Evolutionary conservation across 164 flowering plant genomes (phyloP), one percentile per base, ranked within the genome.

Genomic region (Tetracentron sinense): DNA sequence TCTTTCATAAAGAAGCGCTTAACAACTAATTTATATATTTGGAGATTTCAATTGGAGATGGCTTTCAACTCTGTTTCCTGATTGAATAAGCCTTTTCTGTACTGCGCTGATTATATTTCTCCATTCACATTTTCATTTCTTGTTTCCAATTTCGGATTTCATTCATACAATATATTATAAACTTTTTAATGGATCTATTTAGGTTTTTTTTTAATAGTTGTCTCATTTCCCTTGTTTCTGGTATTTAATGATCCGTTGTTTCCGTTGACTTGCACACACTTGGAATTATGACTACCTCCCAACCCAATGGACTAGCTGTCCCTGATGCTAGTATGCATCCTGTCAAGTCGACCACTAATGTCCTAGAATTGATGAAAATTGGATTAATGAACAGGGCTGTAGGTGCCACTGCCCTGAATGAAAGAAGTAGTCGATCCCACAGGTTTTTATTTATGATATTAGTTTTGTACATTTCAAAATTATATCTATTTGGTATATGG

Each of bases 361-460:
- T 84, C 7, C 33, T 84, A 15, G 84, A 82, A 44, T 69, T 82
- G 56, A 82, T 84, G 84, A 70, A 75, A n/a, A 72, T 80, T 67
- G 99, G 99, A 31, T 65, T 78, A 33, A 78, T 72, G 81, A 95
- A 95, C 54, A 74, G 97, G 58, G 93, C 97, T 69, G 87, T 86
- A 42, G 92, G 97, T 74, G 85, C 97, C 50, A 95, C 99, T 30
- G 99, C 97, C 53, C 66, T 92, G 15, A 95, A 95, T 76, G 92
- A 86, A 75, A 85, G 99, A 80, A 95, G 97, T 65, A 95, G 99
- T 63, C 81, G 97, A 61, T 95, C 99, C 16, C 99, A 95, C 75
- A 92, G 97, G 99, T 90, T 71, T 38, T 57, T 57, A 23, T 56
- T 61, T 17, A 4, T 52, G 38, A 25, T 65, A 46, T n/a, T 28